Percentiles rank a stretch among this genome's conserved stretches.
Evolutionary conservation across 1,139 yeast species (phyloP).

Genomic region (Diutina rugosa): DNA sequence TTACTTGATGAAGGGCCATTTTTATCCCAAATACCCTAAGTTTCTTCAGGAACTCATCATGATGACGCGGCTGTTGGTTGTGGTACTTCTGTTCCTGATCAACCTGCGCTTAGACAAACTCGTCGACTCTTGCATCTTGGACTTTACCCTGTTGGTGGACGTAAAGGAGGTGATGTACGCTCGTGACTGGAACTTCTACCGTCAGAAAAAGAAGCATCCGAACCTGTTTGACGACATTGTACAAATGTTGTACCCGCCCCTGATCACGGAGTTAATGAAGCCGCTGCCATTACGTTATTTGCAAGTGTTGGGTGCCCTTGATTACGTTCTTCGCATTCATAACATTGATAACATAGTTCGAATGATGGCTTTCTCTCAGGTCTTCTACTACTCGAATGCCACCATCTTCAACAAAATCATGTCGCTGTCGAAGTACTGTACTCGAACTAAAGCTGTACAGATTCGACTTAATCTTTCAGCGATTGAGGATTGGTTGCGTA

Average conservation of each 20-base stretch:
- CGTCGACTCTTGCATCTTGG: constrained; percentile 50
- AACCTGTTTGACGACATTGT: constrained; percentile 56
- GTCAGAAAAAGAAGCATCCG: constrained; percentile 31
- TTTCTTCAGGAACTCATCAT: constrained; percentile 49
- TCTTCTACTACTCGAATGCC: constrained; percentile 67
- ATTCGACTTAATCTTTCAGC: constrained; percentile 70
- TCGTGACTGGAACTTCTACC: constrained; percentile 66
- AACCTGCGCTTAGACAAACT: constrained; percentile 44
- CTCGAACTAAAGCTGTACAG: constrained; percentile 82
- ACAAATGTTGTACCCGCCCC: constrained; percentile 61
- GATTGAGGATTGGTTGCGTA: constrained; percentile 11
- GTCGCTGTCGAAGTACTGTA: constrained; percentile 50
- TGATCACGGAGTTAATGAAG: constrained; percentile 45
- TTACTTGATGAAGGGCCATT: constrained; percentile 43
- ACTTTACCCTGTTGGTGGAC: constrained; percentile 55
- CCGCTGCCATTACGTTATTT: constrained; percentile 84
- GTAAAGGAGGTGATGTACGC: constrained; percentile 49
- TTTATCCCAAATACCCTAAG: constrained; percentile 40
- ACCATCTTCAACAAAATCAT: constrained; percentile 64
- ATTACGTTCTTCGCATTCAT: constrained; percentile 75
- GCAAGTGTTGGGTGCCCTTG: constrained; percentile 78
- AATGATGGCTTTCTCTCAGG: constrained; percentile 66
- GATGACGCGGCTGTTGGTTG: constrained; percentile 45
- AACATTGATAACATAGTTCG: constrained; percentile 64
- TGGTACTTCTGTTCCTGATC: constrained; percentile 52